Percentiles rank a stretch among this genome's conserved stretches.
Evolutionary conservation across 2,329 filamentous ascomycete genomes (phyloP).

Genomic region (Fusarium torreyae): DNA sequence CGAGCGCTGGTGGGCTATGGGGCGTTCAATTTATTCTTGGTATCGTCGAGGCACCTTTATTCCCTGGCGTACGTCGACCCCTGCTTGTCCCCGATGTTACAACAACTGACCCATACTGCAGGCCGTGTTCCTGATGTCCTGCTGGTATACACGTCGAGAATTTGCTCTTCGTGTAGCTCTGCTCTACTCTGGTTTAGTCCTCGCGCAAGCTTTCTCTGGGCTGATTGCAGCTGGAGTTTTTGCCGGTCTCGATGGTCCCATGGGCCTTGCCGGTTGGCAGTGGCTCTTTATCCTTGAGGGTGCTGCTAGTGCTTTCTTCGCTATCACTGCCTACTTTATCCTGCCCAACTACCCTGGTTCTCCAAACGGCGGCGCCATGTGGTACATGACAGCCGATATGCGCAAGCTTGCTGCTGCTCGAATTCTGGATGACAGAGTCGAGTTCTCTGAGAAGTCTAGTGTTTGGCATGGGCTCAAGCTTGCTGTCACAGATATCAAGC

Average conservation of each 20-base stretch:
- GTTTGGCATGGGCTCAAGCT: conserved; percentile 41
- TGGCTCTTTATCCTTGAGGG: conserved; percentile 80
- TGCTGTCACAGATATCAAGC: conserved; percentile 39
- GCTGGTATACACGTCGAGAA: conserved; percentile 77
- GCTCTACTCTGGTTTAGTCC: conserved; percentile 70
- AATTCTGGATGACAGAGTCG: conserved; percentile 36
- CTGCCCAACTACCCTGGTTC: conserved; percentile 44
- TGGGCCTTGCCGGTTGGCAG: conserved; percentile 72
- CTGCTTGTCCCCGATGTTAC: accelerated
- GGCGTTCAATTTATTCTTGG: conserved; percentile 37
- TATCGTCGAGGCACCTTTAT: conserved; percentile 35
- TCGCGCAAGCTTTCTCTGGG: conserved; percentile 77
- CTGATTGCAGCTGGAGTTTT: conserved; percentile 73
- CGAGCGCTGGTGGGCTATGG: conserved; percentile 31
- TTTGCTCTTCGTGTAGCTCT: conserved; percentile 72
- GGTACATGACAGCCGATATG: conserved; percentile 41
- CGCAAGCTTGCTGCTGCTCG: conserved; percentile 33
- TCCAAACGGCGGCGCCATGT: conserved; percentile 11
- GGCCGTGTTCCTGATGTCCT: conserved; percentile 55
- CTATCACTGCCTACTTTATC: conserved; percentile 42
- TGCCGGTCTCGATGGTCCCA: conserved; percentile 51
- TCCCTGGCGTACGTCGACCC: conserved; percentile 34
- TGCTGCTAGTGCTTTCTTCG: conserved; percentile 50
- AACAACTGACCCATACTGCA: accelerated
- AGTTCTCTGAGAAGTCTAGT: conserved; percentile 32